Percentiles rank a stretch among this genome's conserved stretches.
These are phyloP conservation scores for Acacia crassicarpa DNA, from an alignment of 306 rosid genomes.

Conservation along the genomic window DNA sequence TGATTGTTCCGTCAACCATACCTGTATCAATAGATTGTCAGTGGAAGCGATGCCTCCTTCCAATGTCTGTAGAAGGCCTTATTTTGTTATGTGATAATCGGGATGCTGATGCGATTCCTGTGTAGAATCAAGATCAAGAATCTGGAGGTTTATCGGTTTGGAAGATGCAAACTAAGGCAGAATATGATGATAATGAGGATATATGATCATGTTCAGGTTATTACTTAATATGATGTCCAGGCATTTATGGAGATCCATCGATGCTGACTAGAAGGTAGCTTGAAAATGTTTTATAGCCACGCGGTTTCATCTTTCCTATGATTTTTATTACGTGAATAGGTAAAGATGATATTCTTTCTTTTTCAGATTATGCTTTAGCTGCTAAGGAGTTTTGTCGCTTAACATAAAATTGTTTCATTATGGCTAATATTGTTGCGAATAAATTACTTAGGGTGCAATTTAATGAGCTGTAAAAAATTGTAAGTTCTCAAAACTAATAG, in stretches of 20 bases:
- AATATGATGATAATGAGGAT: not conserved
- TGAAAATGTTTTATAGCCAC: not conserved
- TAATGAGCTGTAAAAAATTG: not conserved
- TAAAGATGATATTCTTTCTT: not conserved
- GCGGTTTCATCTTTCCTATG: not conserved
- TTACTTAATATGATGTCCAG: not conserved
- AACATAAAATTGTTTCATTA: not conserved
- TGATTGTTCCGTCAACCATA: slow-evolving; percentile 82
- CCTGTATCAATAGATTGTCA: slow-evolving; percentile 83
- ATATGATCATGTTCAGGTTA: not conserved
- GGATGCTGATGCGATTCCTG: slow-evolving; percentile 82
- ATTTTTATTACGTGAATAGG: slow-evolving; percentile 36
- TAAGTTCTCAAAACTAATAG: not conserved
- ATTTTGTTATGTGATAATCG: slow-evolving; percentile 77
- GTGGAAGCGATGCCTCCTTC: slow-evolving; percentile 88
- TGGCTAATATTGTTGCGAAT: not conserved
- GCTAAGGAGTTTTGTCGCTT: not conserved
- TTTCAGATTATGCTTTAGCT: slow-evolving; percentile 20
- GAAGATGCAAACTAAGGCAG: slow-evolving; percentile 30
- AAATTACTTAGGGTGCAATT: not conserved
- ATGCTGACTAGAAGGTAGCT: slow-evolving; percentile 4
- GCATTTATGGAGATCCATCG: slow-evolving; percentile 2
- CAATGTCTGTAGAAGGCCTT: slow-evolving; percentile 80
- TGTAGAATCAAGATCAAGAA: slow-evolving; percentile 39
- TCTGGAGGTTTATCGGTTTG: slow-evolving; percentile 19